phyloP scores from a whole-genome alignment of 1,284 basidiomycete species.

The Tilletia walkeri region DNA sequence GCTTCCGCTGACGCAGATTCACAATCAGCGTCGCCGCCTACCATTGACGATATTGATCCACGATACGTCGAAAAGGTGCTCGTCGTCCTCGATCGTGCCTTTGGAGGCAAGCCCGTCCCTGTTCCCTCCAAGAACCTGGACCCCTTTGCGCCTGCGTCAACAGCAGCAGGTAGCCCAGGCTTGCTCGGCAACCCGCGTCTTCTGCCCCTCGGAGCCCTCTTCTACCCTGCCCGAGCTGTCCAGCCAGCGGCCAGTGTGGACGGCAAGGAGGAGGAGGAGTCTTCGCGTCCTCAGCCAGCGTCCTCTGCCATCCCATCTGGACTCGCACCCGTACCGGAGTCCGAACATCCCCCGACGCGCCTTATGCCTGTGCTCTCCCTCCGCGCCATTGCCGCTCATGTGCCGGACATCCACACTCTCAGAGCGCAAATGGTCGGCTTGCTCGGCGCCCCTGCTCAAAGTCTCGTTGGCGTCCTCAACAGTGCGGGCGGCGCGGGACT shows the following conservation, averaged over 20 bases:
- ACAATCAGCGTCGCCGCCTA: neutral
- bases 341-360: conserved; percentile 16
- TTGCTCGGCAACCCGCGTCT: conserved; percentile 11
- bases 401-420: conserved; percentile 40
- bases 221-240: conserved; percentile 11
- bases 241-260: neutral
- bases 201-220: conserved; percentile 10
- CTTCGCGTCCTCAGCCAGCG: conserved; percentile 25
- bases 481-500: conserved; percentile 44
- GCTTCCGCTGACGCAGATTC: too few relatives aligned
- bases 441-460: conserved; percentile 40
- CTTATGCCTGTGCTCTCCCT: conserved; percentile 39
- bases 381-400: conserved; percentile 35
- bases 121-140: neutral
- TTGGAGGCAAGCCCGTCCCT: conserved; percentile 24
- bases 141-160: neutral
- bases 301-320: conserved; percentile 8
- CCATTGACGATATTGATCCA: conserved; percentile 9
- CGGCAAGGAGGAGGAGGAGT: conserved; percentile 16
- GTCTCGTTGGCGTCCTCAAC: conserved; percentile 43
- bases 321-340: conserved; percentile 22
- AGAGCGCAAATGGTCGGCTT: conserved; percentile 51
- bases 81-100: conserved; percentile 38
- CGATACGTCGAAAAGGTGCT: conserved; percentile 41
- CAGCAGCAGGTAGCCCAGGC: neutral